Conservation (phyloP, 2,329 filamentous ascomycete genomes). For the Cladosporium sp. region DNA sequence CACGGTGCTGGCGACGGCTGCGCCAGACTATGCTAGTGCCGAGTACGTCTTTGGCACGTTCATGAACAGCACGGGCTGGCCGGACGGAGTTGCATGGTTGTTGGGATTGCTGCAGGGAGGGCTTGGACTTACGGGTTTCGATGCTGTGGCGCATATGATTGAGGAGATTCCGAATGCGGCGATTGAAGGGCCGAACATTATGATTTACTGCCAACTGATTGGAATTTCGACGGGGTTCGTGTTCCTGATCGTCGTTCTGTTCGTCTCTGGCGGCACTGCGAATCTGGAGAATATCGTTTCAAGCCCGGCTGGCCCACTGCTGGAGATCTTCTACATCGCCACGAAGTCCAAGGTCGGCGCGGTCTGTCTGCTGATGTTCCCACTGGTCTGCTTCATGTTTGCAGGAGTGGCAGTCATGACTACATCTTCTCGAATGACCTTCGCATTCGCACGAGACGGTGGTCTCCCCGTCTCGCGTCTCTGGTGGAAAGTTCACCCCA, state of each 20-base stretch:
- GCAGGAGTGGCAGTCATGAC: slow-evolving; percentile 62
- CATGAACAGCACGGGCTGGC: slow-evolving; percentile 65
- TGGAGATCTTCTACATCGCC: slow-evolving; percentile 61
- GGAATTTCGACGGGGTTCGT: slow-evolving; percentile 60
- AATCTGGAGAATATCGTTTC: slow-evolving; percentile 54
- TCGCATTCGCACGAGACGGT: slow-evolving; percentile 61
- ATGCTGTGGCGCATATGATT: slow-evolving; percentile 44
- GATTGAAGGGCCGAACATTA: slow-evolving; percentile 59
- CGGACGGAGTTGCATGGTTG: slow-evolving; percentile 60
- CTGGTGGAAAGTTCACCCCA: slow-evolving; percentile 59
- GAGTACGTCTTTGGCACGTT: slow-evolving; percentile 62
- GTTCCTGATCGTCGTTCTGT: slow-evolving; percentile 60
- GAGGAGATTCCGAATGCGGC: slow-evolving; percentile 58
- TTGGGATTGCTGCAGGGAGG: slow-evolving; percentile 54
- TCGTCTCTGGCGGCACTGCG: slow-evolving; percentile 49
- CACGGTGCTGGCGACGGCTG: slow-evolving; percentile 59
- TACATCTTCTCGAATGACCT: slow-evolving; percentile 62
- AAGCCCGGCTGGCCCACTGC: slow-evolving; percentile 54
- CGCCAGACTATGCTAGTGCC: slow-evolving; percentile 59
- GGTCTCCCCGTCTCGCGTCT: slow-evolving; percentile 60
- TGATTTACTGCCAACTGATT: slow-evolving; percentile 62
- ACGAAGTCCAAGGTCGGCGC: slow-evolving; percentile 59
- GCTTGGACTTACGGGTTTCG: slow-evolving; percentile 46
- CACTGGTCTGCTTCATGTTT: slow-evolving; percentile 60
- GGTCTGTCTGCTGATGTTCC: slow-evolving; percentile 63